These are phyloP conservation scores for Nakaseomyces kungkrabaensis DNA, from an alignment of 1,139 yeast genomes.

Conservation along the genomic window DNA sequence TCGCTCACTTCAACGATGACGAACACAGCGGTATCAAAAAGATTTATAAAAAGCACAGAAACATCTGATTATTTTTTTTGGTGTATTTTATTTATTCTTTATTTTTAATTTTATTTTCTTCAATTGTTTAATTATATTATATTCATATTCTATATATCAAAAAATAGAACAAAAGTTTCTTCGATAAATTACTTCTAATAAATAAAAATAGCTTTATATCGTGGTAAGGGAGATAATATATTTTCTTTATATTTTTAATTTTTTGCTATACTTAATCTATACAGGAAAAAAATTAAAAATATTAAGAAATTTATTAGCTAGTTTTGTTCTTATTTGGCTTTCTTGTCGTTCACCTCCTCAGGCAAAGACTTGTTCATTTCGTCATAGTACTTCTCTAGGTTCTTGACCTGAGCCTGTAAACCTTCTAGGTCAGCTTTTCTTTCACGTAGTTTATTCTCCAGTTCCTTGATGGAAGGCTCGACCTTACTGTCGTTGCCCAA, in stretches of 20 bases:
- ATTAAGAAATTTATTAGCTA: background rate
- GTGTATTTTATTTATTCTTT: too few relatives aligned
- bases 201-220: background rate
- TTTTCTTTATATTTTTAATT: too few relatives aligned
- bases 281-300: too few relatives aligned
- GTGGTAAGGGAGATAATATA: too few relatives aligned
- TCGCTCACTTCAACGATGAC: constrained; percentile 4
- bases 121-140: too few relatives aligned
- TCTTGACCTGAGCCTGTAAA: constrained; percentile 44
- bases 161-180: background rate
- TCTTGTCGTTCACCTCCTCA: background rate
- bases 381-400: constrained; percentile 46
- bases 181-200: background rate
- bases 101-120: too few relatives aligned
- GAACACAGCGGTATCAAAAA: constrained; percentile 9
- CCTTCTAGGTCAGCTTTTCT: constrained; percentile 42
- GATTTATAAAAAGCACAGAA: constrained; percentile 12
- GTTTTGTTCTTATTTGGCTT: background rate
- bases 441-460: constrained; percentile 31
- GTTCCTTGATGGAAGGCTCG: constrained; percentile 17
- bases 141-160: too few relatives aligned
- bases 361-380: constrained; percentile 12
- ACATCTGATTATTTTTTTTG: constrained; percentile 3
- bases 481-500: constrained; percentile 4
- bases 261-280: too few relatives aligned